Base-by-base conservation (phyloP, 139 green algal species). In the Edaphochlamys debaryana region DNA sequence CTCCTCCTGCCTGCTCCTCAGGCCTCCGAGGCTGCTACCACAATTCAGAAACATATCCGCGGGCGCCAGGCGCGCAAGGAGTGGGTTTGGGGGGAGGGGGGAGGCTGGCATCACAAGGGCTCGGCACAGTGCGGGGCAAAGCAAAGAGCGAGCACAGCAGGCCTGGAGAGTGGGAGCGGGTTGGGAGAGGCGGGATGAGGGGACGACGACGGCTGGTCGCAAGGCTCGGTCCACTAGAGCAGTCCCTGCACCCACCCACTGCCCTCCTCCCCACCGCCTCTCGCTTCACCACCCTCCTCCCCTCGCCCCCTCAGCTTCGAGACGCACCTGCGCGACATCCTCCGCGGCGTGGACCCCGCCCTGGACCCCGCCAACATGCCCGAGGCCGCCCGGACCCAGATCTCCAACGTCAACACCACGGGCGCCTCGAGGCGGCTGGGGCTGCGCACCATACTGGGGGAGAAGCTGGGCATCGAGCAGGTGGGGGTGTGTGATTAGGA, bases 41-140 rank as follows among this genome's bases (percentile, higher is more conserved):
- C 75, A 42, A 89, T 89, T 0, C 86, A 89, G 60, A 89, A 87
- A 38, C 56, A 83, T 56, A 70, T 85, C 45, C 45, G 86, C 2
- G 86, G 86, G 25, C 79, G 74, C 17, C 56, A 52, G 40, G 86
- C 86, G 58, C 72, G 86, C 15, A 87, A 87, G 63, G 86, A 89
- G 86, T 89, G 77, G 75, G 77, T 75, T 38, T 0, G 40, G 17
- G 29, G 5, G 36, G 15, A 30, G 54, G 20, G 54, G 48, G 15
- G 48, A 54, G n/a, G n/a, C n/a, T n/a, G n/a, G n/a, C n/a, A n/a
- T n/a, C n/a, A n/a, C n/a, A n/a, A n/a, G n/a, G n/a, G n/a, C n/a
- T n/a, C n/a, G n/a, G n/a, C n/a, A n/a, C n/a, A n/a, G n/a, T n/a
- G n/a, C n/a, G n/a, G n/a, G n/a, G n/a, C n/a, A n/a, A n/a, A n/a